Percentiles rank a stretch among this genome's conserved stretches.
These are phyloP conservation scores for Globisporangium abappressorium DNA, from an alignment of 352 stramenopile genomes.

Conservation along the genomic window DNA sequence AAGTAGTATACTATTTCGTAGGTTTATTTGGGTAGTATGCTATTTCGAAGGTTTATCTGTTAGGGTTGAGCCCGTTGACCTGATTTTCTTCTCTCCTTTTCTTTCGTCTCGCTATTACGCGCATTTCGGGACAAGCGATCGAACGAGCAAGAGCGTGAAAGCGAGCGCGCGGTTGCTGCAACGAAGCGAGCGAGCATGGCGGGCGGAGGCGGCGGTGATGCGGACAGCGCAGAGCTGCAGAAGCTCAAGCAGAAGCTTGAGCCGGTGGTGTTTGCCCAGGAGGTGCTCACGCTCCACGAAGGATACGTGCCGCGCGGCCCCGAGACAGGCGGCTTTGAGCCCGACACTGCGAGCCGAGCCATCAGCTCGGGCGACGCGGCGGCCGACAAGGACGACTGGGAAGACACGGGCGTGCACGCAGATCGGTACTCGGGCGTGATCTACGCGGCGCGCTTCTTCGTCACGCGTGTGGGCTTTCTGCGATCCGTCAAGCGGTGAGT, in stretches of 20 bases:
- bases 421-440: constrained; percentile 84
- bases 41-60: too few relatives aligned
- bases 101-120: neutral
- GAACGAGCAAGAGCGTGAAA: neutral
- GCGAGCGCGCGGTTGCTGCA: neutral
- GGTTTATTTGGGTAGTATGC: too few relatives aligned
- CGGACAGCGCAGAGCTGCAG: constrained; percentile 49
- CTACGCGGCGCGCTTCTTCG: constrained; percentile 84
- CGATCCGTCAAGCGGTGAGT: constrained; percentile 63
- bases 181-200: constrained; percentile 5
- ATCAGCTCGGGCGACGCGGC: constrained; percentile 5
- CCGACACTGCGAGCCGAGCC: constrained; percentile 29
- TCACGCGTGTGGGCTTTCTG: constrained; percentile 79
- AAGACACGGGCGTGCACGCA: constrained; percentile 39
- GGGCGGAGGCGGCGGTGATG: constrained; percentile 24
- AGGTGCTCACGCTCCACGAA: constrained; percentile 53
- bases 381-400: constrained; percentile 35
- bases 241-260: constrained; percentile 62
- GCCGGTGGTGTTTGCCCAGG: constrained; percentile 46
- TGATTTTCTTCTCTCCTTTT: neutral
- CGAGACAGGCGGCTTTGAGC: constrained; percentile 60
- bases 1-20: too few relatives aligned
- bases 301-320: constrained; percentile 65
- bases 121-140: neutral
- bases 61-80: neutral